phyloP scores from a whole-genome alignment of 2,329 filamentous ascomycete species.

The Ophiostoma sp. region DNA sequence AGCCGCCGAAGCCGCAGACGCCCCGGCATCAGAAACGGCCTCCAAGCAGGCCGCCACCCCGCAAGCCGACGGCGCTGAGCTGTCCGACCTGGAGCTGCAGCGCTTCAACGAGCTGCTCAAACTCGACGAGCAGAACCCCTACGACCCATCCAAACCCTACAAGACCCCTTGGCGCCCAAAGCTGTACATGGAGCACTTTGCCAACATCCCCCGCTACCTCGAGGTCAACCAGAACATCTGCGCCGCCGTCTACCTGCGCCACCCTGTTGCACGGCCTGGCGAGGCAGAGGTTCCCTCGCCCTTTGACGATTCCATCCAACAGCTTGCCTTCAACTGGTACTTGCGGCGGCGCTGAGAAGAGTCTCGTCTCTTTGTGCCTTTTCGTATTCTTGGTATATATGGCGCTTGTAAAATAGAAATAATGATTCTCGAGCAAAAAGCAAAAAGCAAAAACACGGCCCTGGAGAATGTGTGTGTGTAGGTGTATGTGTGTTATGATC shows the following conservation, averaged over 20 bases:
- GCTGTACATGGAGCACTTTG: constrained; percentile 83
- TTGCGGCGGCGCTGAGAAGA: constrained; percentile 55
- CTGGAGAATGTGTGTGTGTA: background rate
- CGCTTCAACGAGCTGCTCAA: constrained; percentile 54
- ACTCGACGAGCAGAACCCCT: constrained; percentile 66
- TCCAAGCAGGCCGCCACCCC: background rate
- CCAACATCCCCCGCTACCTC: constrained; percentile 89
- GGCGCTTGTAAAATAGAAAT: constrained; percentile 16
- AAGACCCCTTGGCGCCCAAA: constrained; percentile 84
- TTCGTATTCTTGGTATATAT: background rate
- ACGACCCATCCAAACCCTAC: constrained; percentile 76
- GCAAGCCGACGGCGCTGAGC: constrained; percentile 23
- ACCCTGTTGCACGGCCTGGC: constrained; percentile 83
- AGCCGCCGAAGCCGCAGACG: background rate
- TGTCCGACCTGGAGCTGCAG: constrained; percentile 49
- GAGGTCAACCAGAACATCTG: constrained; percentile 98
- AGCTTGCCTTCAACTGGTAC: constrained; percentile 92
- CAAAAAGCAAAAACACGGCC: no score
- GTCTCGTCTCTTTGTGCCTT: background rate
- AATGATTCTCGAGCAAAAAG: background rate
- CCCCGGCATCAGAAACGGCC: constrained; percentile 15
- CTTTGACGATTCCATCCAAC: constrained; percentile 63
- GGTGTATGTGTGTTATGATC: background rate
- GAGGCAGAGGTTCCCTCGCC: constrained; percentile 79
- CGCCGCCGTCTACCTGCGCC: constrained; percentile 87